phyloP scores from a whole-genome alignment of 352 stramenopile species.

The Vaucheria bursata region DNA sequence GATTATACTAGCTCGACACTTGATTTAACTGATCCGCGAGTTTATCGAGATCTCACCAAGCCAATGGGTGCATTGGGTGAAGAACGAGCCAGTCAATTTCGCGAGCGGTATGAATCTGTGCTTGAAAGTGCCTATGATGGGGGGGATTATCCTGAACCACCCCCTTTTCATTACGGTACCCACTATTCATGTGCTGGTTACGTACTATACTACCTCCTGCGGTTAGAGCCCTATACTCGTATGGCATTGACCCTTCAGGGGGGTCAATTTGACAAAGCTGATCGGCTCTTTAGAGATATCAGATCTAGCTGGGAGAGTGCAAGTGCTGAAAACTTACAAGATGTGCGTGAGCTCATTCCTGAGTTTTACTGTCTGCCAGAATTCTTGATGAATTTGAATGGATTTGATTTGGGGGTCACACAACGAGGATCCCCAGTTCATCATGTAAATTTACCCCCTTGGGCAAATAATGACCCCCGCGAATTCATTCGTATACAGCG shows the following conservation, averaged over 20 bases:
- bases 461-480: slow-evolving; percentile 72
- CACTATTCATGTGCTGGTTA: slow-evolving; percentile 89
- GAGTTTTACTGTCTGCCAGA: slow-evolving; percentile 74
- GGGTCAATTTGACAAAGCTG: slow-evolving; percentile 86
- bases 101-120: slow-evolving; percentile 50
- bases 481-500: slow-evolving; percentile 90
- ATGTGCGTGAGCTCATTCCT: slow-evolving; percentile 71
- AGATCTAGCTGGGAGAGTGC: slow-evolving; percentile 38
- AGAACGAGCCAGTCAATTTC: slow-evolving; percentile 53
- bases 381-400: slow-evolving; percentile 66
- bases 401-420: slow-evolving; percentile 63
- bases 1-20: slow-evolving; percentile 76
- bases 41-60: slow-evolving; percentile 92
- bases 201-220: slow-evolving; percentile 96
- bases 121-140: slow-evolving; percentile 36
- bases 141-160: slow-evolving; percentile 57
- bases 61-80: slow-evolving; percentile 91
- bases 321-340: slow-evolving; percentile 32
- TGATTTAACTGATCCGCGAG: slow-evolving; percentile 77
- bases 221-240: slow-evolving; percentile 92
- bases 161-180: slow-evolving; percentile 96
- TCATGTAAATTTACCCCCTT: slow-evolving; percentile 85
- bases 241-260: slow-evolving; percentile 87
- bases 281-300: slow-evolving; percentile 89
- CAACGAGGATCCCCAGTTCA: slow-evolving; percentile 67